Evolutionary conservation across 192 early-diverging fungal genomes (phyloP).

Genomic region (Backusella luteola): DNA sequence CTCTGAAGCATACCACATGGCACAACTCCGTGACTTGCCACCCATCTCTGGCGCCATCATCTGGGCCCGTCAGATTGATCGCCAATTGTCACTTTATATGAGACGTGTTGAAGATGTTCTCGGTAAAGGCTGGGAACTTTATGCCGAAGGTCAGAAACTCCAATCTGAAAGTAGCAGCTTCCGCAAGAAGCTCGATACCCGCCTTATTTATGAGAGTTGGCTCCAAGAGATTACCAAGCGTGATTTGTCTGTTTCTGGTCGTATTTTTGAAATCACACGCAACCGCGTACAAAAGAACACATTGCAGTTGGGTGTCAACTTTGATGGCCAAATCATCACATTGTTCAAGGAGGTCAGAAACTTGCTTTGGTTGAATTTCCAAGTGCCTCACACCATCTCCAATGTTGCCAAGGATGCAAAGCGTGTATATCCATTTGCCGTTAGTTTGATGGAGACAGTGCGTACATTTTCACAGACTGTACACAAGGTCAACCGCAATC

Average conservation of each 20-base stretch:
- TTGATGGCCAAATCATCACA: constrained; percentile 92
- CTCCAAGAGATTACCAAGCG: constrained; percentile 75
- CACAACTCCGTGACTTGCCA: constrained; percentile 89
- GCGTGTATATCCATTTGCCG: constrained; percentile 97
- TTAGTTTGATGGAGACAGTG: constrained; percentile 93
- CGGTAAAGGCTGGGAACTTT: constrained; percentile 95
- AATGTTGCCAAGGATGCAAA: constrained; percentile 95
- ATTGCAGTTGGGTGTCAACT: constrained; percentile 87
- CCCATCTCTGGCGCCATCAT: constrained; percentile 92
- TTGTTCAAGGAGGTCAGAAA: constrained; percentile 99
- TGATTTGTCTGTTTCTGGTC: constrained; percentile 82
- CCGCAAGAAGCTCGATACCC: constrained; percentile 91
- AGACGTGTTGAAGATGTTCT: constrained; percentile 96
- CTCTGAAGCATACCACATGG: constrained; percentile 87
- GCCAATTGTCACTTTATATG: constrained; percentile 95
- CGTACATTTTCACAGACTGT: constrained; percentile 89
- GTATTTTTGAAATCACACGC: constrained; percentile 86
- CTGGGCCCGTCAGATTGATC: constrained; percentile 97
- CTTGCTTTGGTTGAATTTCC: constrained; percentile 93
- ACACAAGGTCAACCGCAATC: constrained; percentile 73
- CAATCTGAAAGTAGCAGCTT: constrained; percentile 86
- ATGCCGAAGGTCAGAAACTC: constrained; percentile 95
- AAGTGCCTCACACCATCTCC: constrained; percentile 86
- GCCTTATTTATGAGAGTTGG: constrained; percentile 91
- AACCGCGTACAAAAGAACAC: constrained; percentile 72